Evolutionary conservation across 163 green algal species (phyloP), one percentile per base, ranked within the genome.

Genomic region (Chlorella variabilis): DNA sequence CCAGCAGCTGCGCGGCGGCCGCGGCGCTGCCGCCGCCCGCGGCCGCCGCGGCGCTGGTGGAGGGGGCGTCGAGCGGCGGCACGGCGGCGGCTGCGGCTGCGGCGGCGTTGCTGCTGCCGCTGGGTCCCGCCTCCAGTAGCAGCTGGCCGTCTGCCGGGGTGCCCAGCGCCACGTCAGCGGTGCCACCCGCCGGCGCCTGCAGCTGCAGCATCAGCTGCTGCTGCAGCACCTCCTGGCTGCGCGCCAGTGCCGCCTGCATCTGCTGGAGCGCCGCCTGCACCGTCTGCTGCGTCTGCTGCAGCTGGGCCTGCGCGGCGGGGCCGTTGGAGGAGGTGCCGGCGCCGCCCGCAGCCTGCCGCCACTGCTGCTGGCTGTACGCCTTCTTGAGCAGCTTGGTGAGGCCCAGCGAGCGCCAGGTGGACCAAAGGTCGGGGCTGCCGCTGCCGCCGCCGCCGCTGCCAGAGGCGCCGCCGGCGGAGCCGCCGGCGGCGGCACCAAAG

Each of bases 181-280:
- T 34, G 54, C 18, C n/a, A 18, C n/a, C 23, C 51, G 8, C 29
- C 25, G 65, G 45, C 48, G 8, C 61, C 65, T 76, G 58, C 73
- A 75, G 59, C 70, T 76, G 80, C 63, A 75, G 56, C 74, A 83
- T 33, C 61, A 82, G 48, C 81, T 86, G 81, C 71, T 85, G 80
- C 80, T 85, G 80, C 69, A 85, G 76, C 56, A 73, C 69, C 56
- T 65, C 71, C 76, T 85, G 69, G 70, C 80, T 80, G 45, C 80
- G 80, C 58, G 88, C 86, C 63, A 90, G 59, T 21, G 86, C 88
- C 58, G 88, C 84, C 66, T 81, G 87, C 65, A 88, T 87, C 38
- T 85, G 82, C 61, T 89, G 61, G 71, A 92, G 77, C 36, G 86
- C 75, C 75, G 88, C 88, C 75, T 87, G 81, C 78, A 85, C 82